A percentile compares a stretch with the other conserved stretches of the same genome.
Evolutionary conservation across 2,329 filamentous ascomycete genomes (phyloP).

Genomic region (Sporothrix pseudoabietina): DNA sequence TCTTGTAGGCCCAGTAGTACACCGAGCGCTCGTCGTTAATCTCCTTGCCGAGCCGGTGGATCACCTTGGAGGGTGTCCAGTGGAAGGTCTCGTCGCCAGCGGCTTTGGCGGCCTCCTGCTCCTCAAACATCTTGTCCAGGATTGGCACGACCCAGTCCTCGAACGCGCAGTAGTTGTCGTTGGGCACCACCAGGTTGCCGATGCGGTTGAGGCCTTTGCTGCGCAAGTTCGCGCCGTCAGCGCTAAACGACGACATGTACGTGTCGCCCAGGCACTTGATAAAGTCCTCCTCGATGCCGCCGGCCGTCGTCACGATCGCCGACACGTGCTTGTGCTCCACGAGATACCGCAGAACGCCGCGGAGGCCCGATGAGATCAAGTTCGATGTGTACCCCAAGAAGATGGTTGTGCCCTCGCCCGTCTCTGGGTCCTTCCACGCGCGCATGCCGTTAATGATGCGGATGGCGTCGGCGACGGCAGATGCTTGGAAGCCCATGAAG

Average conservation of each 20-base stretch:
- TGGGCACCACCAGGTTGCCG: constrained; percentile 92
- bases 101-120: constrained; percentile 71
- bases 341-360: constrained; percentile 88
- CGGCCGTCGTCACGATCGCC: constrained; percentile 91
- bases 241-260: constrained; percentile 84
- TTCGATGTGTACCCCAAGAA: constrained; percentile 98
- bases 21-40: constrained; percentile 91
- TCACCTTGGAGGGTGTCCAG: constrained; percentile 95
- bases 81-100: constrained; percentile 64
- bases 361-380: constrained; percentile 90
- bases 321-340: constrained; percentile 92
- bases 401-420: constrained; percentile 80
- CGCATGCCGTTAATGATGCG: constrained; percentile 95
- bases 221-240: constrained; percentile 74
- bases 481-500: constrained; percentile 75
- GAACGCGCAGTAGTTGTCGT: constrained; percentile 95
- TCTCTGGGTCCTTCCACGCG: constrained; percentile 78
- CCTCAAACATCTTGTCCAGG: constrained; percentile 87
- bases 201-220: constrained; percentile 91
- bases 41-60: constrained; percentile 84
- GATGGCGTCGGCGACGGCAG: constrained; percentile 80
- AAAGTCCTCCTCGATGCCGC: constrained; percentile 94
- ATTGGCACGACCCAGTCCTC: constrained; percentile 98
- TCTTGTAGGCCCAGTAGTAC: constrained; percentile 97
- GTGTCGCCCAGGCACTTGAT: constrained; percentile 97